Evolutionary conservation across 2,329 filamentous ascomycete genomes (phyloP), one percentile per base, ranked within the genome.

Genomic region (Fusarium fujikuroi): DNA sequence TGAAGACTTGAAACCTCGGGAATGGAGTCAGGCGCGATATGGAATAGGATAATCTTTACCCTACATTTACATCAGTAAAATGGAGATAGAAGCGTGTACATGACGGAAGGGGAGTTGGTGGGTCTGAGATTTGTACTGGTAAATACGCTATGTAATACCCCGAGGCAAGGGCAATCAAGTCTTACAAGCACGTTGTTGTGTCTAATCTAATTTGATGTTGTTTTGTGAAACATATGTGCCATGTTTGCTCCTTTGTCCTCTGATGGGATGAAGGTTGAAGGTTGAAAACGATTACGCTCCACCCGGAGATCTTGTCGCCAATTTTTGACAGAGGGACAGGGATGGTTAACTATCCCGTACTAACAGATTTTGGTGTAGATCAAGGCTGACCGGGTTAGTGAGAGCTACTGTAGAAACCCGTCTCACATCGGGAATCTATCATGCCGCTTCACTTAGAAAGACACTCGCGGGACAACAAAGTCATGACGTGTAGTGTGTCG

Each of bases 1-100:
- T 37, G 78, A 79, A 62, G 76, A 60, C 47, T 49, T 59, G 68
- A 53, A 44, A 34, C 60, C 66, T 50, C 36, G 30, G 64, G 52
- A 53, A 54, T 46, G 54, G 49, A 46, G 54, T 61, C 30, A 50
- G 50, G 52, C 43, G 53, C 19, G 46, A 32, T 28, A 47, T 37
- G 56, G 50, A 28, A 53, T 46, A 47, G 66, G 42, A 47, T 37
- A 52, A 60, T 58, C 37, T 43, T 30, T 36, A 36, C 30, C 39
- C 23, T 28, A 54, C 50, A 30, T 40, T 54, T 40, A 54, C 50
- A 40, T 30, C 32, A 54, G 50, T 63, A 52, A 60, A 63, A 68
- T 49, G 43, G 46, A 61, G 46, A 36, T 70, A 65, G 68, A 72
- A 61, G 47, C 59, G 39, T 52, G 65, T 50, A 70, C 46, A 72